Conservation (phyloP, 2,329 filamentous ascomycete genomes). For the Alternaria longipes region DNA sequence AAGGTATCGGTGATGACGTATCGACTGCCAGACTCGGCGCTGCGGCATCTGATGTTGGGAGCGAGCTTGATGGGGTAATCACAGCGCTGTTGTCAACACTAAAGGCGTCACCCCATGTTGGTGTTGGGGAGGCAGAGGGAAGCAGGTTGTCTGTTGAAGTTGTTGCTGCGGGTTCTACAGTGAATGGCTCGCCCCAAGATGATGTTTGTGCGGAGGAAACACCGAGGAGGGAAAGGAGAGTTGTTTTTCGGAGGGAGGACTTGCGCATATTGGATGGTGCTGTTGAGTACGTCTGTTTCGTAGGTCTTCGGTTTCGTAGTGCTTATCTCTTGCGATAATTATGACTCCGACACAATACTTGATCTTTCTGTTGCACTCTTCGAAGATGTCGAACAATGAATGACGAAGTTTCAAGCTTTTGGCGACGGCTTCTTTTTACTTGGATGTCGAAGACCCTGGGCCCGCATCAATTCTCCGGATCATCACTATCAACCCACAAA, state of each 20-base stretch:
- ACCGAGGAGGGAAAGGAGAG: conserved; percentile 25
- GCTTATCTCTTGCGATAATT: background rate
- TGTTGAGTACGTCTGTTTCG: background rate
- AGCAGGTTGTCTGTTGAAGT: conserved; percentile 18
- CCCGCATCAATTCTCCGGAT: background rate
- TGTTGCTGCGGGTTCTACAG: conserved; percentile 23
- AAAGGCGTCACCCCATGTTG: conserved; percentile 20
- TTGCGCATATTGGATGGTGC: conserved; percentile 22
- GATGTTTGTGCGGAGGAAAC: conserved; percentile 21
- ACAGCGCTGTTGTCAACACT: conserved; percentile 5
- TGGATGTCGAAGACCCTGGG: background rate
- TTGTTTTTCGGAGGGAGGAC: conserved; percentile 13
- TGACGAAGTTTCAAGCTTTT: background rate
- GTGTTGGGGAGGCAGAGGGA: background rate
- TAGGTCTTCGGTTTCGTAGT: background rate
- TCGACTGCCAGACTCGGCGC: conserved; percentile 5
- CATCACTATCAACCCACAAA: background rate
- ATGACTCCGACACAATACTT: background rate
- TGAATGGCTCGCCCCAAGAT: conserved; percentile 28
- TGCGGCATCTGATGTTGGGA: background rate
- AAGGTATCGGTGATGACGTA: conserved; percentile 4
- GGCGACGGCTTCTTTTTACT: conserved; percentile 6
- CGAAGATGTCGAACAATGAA: background rate
- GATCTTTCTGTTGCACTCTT: background rate
- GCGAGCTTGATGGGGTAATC: conserved; percentile 2